Conservation (phyloP, 2,329 filamentous ascomycete genomes). For the Talaromyces sp. region DNA sequence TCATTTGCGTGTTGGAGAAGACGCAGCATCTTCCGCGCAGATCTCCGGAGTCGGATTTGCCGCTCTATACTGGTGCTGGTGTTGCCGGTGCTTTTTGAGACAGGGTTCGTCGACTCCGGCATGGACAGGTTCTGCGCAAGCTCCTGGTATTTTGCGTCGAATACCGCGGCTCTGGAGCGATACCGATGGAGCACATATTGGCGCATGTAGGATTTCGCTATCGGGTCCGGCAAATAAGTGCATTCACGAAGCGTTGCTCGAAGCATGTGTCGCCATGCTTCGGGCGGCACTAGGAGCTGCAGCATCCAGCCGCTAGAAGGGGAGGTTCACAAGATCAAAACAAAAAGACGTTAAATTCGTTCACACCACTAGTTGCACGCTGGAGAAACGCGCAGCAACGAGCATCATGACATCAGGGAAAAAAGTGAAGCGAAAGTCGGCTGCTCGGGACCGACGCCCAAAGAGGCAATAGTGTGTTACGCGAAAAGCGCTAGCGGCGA, state of each 20-base stretch:
- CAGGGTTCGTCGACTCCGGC: background rate
- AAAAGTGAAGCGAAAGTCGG: background rate
- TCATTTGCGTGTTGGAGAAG: conserved; percentile 49
- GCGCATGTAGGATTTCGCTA: conserved; percentile 47
- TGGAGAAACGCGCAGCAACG: background rate
- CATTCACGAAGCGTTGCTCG: conserved; percentile 55
- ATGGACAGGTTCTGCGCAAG: background rate
- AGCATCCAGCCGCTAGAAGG: conserved; percentile 10
- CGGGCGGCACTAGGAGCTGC: conserved; percentile 19
- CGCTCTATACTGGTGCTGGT: conserved; percentile 10
- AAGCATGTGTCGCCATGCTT: conserved; percentile 43
- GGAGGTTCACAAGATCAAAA: background rate
- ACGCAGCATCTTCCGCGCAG: conserved; percentile 35
- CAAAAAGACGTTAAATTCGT: background rate
- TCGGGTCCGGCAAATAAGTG: conserved; percentile 56
- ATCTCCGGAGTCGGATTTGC: conserved; percentile 18
- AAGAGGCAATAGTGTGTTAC: conserved; percentile 16
- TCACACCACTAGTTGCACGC: background rate
- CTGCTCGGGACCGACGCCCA: background rate
- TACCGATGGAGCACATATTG: conserved; percentile 46
- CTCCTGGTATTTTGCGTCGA: background rate
- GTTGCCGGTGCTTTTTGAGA: background rate
- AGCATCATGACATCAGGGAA: background rate
- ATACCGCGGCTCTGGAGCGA: conserved; percentile 24
- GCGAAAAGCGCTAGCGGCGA: conserved; percentile 16